These are phyloP conservation scores for Pseudogymnoascus sp. DNA, from an alignment of 2,329 filamentous ascomycete genomes.

Conservation along the genomic window DNA sequence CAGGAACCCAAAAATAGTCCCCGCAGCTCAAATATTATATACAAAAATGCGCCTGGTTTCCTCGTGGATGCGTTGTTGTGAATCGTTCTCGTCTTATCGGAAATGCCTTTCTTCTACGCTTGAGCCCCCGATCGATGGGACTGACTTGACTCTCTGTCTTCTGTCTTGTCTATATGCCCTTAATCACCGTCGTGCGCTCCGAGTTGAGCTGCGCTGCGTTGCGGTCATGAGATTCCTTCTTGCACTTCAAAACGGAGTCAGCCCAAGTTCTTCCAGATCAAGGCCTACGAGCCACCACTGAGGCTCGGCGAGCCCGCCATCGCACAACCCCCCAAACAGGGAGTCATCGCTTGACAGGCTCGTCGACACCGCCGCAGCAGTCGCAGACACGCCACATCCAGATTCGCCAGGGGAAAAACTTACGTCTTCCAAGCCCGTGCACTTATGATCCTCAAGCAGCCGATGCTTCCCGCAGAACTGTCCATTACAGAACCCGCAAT, in stretches of 20 bases:
- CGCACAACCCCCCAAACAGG: not conserved
- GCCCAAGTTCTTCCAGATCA: constrained; percentile 23
- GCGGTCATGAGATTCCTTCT: constrained; percentile 90
- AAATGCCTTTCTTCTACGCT: not conserved
- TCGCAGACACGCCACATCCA: constrained; percentile 6
- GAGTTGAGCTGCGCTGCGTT: constrained; percentile 88
- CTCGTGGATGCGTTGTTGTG: not conserved
- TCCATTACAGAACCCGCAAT: constrained; percentile 90
- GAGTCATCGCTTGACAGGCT: not conserved
- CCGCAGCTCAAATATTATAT: not conserved
- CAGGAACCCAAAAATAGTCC: not conserved
- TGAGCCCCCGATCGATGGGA: not conserved
- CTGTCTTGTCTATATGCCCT: constrained; percentile 56
- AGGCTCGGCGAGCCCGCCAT: not conserved
- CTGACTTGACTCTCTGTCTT: constrained; percentile 19
- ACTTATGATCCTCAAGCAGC: constrained; percentile 89
- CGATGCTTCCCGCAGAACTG: constrained; percentile 95
- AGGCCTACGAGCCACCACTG: constrained; percentile 38
- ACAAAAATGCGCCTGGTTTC: not conserved
- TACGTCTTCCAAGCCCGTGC: constrained; percentile 81
- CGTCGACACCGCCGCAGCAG: not conserved
- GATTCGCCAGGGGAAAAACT: constrained; percentile 30
- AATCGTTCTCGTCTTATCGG: not conserved
- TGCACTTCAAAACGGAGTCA: constrained; percentile 50
- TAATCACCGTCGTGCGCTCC: constrained; percentile 90